phyloP scores from a whole-genome alignment of 2,329 filamentous ascomycete genomes.

The Apiospora saccharicola region DNA sequence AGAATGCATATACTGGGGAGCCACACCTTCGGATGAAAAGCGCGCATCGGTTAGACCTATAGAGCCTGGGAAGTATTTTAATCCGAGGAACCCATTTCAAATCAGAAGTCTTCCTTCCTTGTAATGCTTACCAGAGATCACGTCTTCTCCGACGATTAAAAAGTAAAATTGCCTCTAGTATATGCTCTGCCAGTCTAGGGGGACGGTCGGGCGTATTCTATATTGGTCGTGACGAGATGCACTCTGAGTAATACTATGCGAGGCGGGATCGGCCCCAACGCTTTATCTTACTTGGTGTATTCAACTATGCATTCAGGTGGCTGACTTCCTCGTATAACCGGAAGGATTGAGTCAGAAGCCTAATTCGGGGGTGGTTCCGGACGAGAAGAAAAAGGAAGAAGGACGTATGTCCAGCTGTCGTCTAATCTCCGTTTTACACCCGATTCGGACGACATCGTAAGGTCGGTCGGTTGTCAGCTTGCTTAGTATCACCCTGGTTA shows the following conservation, averaged over 20 bases:
- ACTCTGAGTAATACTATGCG: neutral
- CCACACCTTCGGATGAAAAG: neutral
- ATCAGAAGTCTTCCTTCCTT: neutral
- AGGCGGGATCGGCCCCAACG: neutral
- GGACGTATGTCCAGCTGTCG: neutral
- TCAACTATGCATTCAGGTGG: neutral
- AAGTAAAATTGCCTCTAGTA: too few species aligned
- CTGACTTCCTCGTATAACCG: slow-evolving; percentile 3
- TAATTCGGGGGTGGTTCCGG: neutral
- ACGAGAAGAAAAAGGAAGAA: neutral
- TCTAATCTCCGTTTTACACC: slow-evolving; percentile 2
- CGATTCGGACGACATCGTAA: slow-evolving; percentile 17
- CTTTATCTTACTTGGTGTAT: neutral
- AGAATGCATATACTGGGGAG: neutral
- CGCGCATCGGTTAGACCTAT: slow-evolving; percentile 14
- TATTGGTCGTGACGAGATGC: neutral
- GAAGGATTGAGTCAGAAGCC: neutral
- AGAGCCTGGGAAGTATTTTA: neutral
- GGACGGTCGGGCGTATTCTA: neutral
- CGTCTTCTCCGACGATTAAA: neutral
- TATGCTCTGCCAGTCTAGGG: neutral
- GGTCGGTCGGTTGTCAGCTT: neutral
- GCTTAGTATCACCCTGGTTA: neutral
- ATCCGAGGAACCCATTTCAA: neutral
- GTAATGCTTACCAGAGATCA: neutral